phyloP scores from a whole-genome alignment of 768 basidiomycete genomes.

The Clitopilus hobsonii region DNA sequence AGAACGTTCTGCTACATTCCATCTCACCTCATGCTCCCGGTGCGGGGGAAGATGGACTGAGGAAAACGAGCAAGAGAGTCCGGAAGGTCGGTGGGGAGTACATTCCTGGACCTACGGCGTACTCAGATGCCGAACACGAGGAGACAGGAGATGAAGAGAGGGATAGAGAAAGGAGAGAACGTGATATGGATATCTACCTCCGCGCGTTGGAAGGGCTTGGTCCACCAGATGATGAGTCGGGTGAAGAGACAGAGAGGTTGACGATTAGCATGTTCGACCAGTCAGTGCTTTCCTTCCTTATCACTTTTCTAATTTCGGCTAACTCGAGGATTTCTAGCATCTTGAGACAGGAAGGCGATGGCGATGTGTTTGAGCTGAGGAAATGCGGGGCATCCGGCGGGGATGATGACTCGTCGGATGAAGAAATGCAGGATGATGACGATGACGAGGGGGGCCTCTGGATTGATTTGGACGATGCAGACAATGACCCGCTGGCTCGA shows the following conservation, averaged over 20 bases:
- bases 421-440: conserved; percentile 21
- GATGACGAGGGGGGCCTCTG: conserved; percentile 6
- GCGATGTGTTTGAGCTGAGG: conserved; percentile 49
- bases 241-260: conserved; percentile 36
- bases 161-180: conserved; percentile 26
- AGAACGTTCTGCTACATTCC: conserved; percentile 63
- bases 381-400: conserved; percentile 23
- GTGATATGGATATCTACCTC: conserved; percentile 31
- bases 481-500: no score
- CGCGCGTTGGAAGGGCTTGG: conserved; percentile 26
- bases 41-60: conserved; percentile 40
- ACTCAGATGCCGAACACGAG: conserved; percentile 40
- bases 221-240: conserved; percentile 21
- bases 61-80: not conserved
- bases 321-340: conserved; percentile 36
- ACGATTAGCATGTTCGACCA: conserved; percentile 70
- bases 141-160: conserved; percentile 29
- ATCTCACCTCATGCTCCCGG: conserved; percentile 46
- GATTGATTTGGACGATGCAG: not conserved
- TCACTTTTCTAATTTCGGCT: not conserved
- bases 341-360: conserved; percentile 49
- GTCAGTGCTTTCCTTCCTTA: conserved; percentile 45
- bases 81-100: not conserved
- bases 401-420: conserved; percentile 23
- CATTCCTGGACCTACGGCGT: no score